phyloP scores from a whole-genome alignment of 805 yeast species.

The Sugiyamaella mastotermitis region DNA sequence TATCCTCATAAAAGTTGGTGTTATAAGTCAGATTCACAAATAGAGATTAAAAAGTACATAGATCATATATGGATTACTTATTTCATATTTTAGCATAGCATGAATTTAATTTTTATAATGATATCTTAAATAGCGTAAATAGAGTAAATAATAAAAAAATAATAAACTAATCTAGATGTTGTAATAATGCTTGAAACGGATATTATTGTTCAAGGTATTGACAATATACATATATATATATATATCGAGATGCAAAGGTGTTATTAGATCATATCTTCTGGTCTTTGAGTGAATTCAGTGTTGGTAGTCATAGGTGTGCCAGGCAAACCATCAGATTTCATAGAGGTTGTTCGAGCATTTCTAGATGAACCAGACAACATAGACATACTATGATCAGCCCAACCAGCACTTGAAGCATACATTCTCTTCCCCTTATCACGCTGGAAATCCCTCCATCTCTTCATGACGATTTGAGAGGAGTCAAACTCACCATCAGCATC shows the following conservation, averaged over 20 bases:
- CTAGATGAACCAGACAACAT: conserved; percentile 9
- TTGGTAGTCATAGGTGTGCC: conserved; percentile 5
- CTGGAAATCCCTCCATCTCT: conserved; percentile 92
- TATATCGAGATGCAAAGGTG: not conserved
- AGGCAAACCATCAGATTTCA: conserved; percentile 1
- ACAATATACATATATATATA: conserved; percentile 1
- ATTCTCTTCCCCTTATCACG: conserved; percentile 54
- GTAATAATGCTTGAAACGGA: no score
- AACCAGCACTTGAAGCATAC: conserved; percentile 11
- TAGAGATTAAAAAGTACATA: no score
- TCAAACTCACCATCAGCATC: conserved; percentile 79
- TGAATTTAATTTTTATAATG: no score
- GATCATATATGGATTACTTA: no score
- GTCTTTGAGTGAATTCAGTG: conserved; percentile 4
- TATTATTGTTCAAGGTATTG: not conserved
- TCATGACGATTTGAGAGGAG: conserved; percentile 83
- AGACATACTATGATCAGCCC: conserved; percentile 10
- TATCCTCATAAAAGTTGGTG: conserved; percentile 7
- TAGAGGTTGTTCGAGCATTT: conserved; percentile 1
- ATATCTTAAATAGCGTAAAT: no score
- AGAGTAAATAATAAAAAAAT: no score
- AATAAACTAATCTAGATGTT: no score
- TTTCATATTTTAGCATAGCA: no score
- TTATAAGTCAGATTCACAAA: no score
- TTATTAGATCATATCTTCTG: conserved; percentile 3